Evolutionary conservation across 1,284 basidiomycete species (phyloP), one percentile per base, ranked within the genome.

Genomic region (Malassezia caprae): DNA sequence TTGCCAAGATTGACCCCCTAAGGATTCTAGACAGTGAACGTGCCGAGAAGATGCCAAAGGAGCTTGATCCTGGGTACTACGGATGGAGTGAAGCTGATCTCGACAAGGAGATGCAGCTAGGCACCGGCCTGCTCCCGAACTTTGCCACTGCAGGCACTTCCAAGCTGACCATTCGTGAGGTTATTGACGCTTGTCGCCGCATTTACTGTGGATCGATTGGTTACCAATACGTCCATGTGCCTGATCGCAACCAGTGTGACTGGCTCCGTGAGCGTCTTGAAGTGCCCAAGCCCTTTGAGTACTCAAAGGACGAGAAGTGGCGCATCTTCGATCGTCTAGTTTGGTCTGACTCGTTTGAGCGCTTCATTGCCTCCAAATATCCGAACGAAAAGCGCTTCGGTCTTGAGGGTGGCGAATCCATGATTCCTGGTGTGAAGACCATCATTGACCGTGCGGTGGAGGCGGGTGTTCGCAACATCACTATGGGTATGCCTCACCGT

Each of bases 321-420:
- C 93, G 94, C 86, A 94, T 99, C 64, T 83, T 98, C 57, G 94
- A 98, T 78, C 88, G 94, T 59, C 84, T 96, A 71, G 96, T 96
- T 77, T 98, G 94, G 94, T 98, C 93, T 26, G 93, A 98, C 76
- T 87, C 88, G 5, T 96, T 98, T 71, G 94, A 99, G 77, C 91
- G 93, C 75, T 99, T 96, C 80, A 91, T 98, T 66, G 85, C 90
- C 21, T 88, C 85, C 80, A 98, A 98, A 77, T 96, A 90, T 78
- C 94, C 94, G 63, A 98, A 96, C 78, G 94, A 98, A 80, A 99
- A 99, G 79, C 87, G 94, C 53, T 99, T 98, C 78, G 94, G 94
- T 78, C 83, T 99, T 51, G 94, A 99, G 78, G 94, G 94, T 60
- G 94, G 90, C 77, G 94, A 99, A 78, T 83, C 90, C 39, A 84